A percentile compares a stretch with the other conserved stretches of the same genome.
Conservation (phyloP, 768 basidiomycete genomes). For the Rossbeevera mucosa region DNA sequence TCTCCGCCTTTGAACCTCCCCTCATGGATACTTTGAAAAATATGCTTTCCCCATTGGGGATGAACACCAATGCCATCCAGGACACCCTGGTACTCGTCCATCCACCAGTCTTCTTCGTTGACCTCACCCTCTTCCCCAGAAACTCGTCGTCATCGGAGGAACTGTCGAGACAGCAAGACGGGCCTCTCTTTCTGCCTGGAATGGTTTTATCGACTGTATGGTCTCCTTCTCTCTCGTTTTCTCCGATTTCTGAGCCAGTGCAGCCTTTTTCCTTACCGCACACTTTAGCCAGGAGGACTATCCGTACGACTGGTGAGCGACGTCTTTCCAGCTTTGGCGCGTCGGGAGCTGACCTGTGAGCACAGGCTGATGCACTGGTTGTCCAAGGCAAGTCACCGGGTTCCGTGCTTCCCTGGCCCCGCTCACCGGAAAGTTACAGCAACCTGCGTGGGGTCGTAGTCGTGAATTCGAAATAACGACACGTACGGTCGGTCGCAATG, state of each 20-base stretch:
- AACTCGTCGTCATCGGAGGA: slow-evolving; percentile 86
- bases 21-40: slow-evolving; percentile 69
- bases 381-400: slow-evolving; percentile 51
- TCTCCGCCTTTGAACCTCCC: slow-evolving; percentile 30
- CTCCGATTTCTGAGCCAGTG: slow-evolving; percentile 21
- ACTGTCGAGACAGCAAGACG: slow-evolving; percentile 83
- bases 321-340: not conserved
- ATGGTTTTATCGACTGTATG: slow-evolving; percentile 81
- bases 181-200: slow-evolving; percentile 81
- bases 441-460: slow-evolving; percentile 87
- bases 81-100: slow-evolving; percentile 62
- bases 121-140: slow-evolving; percentile 39
- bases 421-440: slow-evolving; percentile 42
- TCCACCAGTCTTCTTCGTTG: not conserved
- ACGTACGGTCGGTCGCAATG: slow-evolving; percentile 60
- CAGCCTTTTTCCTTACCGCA: slow-evolving; percentile 83
- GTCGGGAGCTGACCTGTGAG: slow-evolving; percentile 3
- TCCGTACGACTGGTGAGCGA: slow-evolving; percentile 72
- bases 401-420: not conserved
- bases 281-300: slow-evolving; percentile 87
- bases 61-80: slow-evolving; percentile 65
- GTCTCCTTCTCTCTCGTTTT: not conserved
- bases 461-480: slow-evolving; percentile 90
- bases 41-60: slow-evolving; percentile 65
- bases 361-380: slow-evolving; percentile 86